Percentiles rank a stretch among this genome's conserved stretches.
Conservation (phyloP, 2,329 filamentous ascomycete genomes). For the Clonostachys rosea region DNA sequence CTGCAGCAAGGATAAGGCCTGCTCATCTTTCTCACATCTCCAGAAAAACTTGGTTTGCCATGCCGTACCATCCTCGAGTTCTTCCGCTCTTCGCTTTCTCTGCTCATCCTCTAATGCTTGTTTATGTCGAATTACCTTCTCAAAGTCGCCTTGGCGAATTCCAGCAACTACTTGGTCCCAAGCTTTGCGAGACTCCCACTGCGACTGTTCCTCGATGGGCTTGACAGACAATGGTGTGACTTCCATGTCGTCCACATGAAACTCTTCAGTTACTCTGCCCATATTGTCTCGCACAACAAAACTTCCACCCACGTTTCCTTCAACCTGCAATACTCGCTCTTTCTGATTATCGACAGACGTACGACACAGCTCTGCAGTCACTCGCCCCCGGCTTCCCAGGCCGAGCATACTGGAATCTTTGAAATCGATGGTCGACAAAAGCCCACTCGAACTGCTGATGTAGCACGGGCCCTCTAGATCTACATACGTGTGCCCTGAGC, state of each 20-base stretch:
- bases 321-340: constrained; percentile 7
- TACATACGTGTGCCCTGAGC: constrained; percentile 41
- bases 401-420: constrained; percentile 32
- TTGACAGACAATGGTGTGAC: constrained; percentile 1
- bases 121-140: constrained; percentile 67
- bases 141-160: constrained; percentile 71
- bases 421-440: constrained; percentile 39
- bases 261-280: neutral
- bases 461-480: constrained; percentile 40
- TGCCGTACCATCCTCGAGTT: constrained; percentile 24
- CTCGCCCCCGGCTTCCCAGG: constrained; percentile 24
- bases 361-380: too few species aligned
- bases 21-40: neutral
- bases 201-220: constrained; percentile 63
- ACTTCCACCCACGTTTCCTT: constrained; percentile 8
- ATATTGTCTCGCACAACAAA: constrained; percentile 3
- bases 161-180: constrained; percentile 75
- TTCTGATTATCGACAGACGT: neutral
- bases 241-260: neutral
- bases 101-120: constrained; percentile 78
- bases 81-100: constrained; percentile 65
- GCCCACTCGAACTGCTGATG: constrained; percentile 38
- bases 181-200: constrained; percentile 74
- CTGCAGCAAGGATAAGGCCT: neutral
- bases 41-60: constrained; percentile 1